Base-by-base conservation (phyloP, 805 yeast species). In the Candida mattraensis region DNA sequence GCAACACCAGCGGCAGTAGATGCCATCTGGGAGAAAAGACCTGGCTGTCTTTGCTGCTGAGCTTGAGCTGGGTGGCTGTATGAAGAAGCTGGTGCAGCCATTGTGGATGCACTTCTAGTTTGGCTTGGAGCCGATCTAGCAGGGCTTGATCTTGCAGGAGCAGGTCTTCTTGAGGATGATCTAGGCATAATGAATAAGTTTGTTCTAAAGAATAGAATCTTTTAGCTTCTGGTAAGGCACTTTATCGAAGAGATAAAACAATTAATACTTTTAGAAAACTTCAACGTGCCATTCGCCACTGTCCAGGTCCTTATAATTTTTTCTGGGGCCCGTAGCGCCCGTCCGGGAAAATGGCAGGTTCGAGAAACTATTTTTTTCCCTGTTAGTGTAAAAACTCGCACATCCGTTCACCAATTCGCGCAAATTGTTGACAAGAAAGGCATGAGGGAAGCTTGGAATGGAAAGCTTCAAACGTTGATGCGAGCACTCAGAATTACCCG, bases 1-100 rank as follows among this genome's bases (percentile, higher is more conserved):
- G 98, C 99, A 28, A 93, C 99, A 80, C 99, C 99, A 32, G 98
- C 99, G 37, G 99, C 99, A 31, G 99, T 93, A 30, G 95, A 74
- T 24, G 98, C 98, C 99, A 93, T 93, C 69, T 93, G 95, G 42
- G 91, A 85, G 56, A 91, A 89, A 60, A 91, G 54, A 54, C 98
- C 97, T 30, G 97, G 97, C 53, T 73, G 77, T 51, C 55, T 58
- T 25, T 77, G 74, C 57, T 70, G 82, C 57, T 70, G 82, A 27
- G 70, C 68, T 33, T 76, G 75, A 21, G 66, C 64, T 30, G 82
- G 72, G 30, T 70, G 66, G 32, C 76, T 58, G 20, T 71, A 70
- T 25, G 61, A 54, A 24, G 63, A 62, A 18, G 61, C 60, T 36
- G 76, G 72, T 26, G 80, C 76, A 42, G 95, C 84, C 53, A 88